Conservation (phyloP, 192 early-diverging fungal species). For the Entomortierella chlamydospora region DNA sequence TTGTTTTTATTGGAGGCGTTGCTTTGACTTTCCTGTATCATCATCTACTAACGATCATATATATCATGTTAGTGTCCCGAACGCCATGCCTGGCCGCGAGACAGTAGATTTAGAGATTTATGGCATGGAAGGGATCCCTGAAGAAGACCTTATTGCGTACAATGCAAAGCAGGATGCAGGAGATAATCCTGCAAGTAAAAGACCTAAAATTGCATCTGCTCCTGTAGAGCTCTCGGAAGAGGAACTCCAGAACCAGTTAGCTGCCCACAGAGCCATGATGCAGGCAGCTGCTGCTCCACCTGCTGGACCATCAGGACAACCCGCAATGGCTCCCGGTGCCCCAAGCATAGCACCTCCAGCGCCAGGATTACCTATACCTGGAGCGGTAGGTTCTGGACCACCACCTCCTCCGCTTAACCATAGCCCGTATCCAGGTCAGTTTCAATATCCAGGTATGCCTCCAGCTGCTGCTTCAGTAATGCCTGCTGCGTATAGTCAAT, state of each 20-base stretch:
- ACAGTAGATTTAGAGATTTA: slow-evolving; percentile 92
- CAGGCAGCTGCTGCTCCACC: slow-evolving; percentile 27
- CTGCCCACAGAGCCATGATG: slow-evolving; percentile 64
- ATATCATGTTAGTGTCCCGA: slow-evolving; percentile 74
- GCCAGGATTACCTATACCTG: slow-evolving; percentile 22
- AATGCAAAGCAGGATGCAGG: slow-evolving; percentile 60
- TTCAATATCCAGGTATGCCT: slow-evolving; percentile 56
- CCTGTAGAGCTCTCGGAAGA: slow-evolving; percentile 51
- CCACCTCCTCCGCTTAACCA: slow-evolving; percentile 27
- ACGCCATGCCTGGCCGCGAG: slow-evolving; percentile 87
- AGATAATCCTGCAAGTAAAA: slow-evolving; percentile 59
- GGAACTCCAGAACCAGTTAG: slow-evolving; percentile 57
- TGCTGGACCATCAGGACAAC: slow-evolving; percentile 1
- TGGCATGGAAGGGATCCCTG: slow-evolving; percentile 93
- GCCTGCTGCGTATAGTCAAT: slow-evolving; percentile 69
- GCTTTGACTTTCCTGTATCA: no score
- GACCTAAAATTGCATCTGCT: slow-evolving; percentile 52
- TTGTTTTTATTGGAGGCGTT: neutral
- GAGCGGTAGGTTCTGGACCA: slow-evolving; percentile 9
- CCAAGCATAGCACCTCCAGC: slow-evolving; percentile 26
- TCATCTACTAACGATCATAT: no score
- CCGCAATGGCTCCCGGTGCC: slow-evolving; percentile 9
- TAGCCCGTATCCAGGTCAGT: slow-evolving; percentile 51
- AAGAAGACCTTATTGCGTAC: slow-evolving; percentile 80
- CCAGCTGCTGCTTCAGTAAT: slow-evolving; percentile 58